phyloP scores from a whole-genome alignment of 352 stramenopile genomes.

The Sclerospora graminicola region DNA sequence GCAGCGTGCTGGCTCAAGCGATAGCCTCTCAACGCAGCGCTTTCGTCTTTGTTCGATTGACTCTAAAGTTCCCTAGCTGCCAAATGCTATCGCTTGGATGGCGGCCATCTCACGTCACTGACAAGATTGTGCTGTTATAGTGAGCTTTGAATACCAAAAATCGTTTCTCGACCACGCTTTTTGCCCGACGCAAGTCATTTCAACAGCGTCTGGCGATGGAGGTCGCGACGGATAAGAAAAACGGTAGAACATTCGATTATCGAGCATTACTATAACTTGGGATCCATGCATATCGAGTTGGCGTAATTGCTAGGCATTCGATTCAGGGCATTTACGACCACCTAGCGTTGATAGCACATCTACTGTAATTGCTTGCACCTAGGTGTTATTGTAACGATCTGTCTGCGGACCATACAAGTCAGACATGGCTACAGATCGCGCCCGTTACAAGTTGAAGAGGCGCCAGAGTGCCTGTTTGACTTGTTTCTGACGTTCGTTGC shows the following conservation, averaged over 20 bases:
- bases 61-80: neutral
- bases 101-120: too few species aligned
- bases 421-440: constrained; percentile 16
- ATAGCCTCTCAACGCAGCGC: constrained; percentile 2
- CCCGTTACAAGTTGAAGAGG: constrained; percentile 8
- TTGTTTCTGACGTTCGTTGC: constrained; percentile 10
- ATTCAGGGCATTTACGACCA: too few species aligned
- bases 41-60: constrained; percentile 3
- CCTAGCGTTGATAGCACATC: too few species aligned
- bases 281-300: constrained; percentile 5
- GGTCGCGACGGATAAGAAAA: constrained; percentile 2
- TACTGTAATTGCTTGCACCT: too few species aligned
- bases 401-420: constrained; percentile 7
- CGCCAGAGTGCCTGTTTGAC: constrained; percentile 9
- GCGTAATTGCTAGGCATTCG: neutral
- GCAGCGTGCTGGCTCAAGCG: too few species aligned
- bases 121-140: too few species aligned
- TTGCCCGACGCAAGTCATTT: constrained; percentile 16
- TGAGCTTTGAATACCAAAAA: too few species aligned
- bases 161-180: constrained; percentile 8
- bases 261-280: neutral
- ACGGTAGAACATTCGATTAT: constrained; percentile 13
- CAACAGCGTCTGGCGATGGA: constrained; percentile 13
- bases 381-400: too few species aligned
- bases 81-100: too few species aligned